Evolutionary conservation across 768 basidiomycete genomes (phyloP), one percentile per base, ranked within the genome.

Genomic region (Gelatoporia subvermispora): DNA sequence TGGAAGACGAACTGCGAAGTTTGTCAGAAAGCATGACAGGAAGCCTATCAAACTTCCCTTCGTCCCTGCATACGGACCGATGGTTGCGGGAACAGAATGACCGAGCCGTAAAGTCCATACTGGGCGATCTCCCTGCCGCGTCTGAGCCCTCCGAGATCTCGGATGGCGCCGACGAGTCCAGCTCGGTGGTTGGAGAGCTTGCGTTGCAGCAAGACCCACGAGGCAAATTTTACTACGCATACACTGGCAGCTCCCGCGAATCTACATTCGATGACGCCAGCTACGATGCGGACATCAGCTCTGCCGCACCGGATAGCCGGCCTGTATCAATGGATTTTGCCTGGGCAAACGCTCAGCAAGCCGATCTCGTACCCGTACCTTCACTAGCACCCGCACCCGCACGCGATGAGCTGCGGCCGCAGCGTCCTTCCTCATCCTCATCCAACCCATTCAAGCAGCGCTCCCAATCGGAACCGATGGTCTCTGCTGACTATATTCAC

Each of bases 1-100:
- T 77, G 10, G 66, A 75, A 24, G 79, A 82, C 56, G 65, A 65
- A 7, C 46, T 45, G 4, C 38, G 50, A 10, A 52, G 52, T 13
- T 31, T 31, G 28, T 5, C 28, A 5, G 28, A 31, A 13, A 31
- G 28, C 13, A 7, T 31, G 28, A 31, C 7, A 5, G 28, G 28
- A 31, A 31, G 28, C 13, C 5, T 13, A 13, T 7, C 28, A 13
- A 31, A 31, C 28, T 31, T 31, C 28, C 28, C 28, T 21, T 63
- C 77, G 20, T 52, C 68, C 22, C 69, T 73, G n/a, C 74, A 75
- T 5, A 75, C 74, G 47, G 82, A 85, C 60, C 78, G 88, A 8
- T 94, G 92, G 92, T 64, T 95, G 38, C 76, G 78, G 31, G 90
- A 93, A 57, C 92, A 95, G 64, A 87, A 81, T 43, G 75, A 79